A percentile compares a stretch with the other conserved stretches of the same genome.
These are phyloP conservation scores for Berkeleyomyces basicola DNA, from an alignment of 2,329 filamentous ascomycete genomes.

Conservation along the genomic window DNA sequence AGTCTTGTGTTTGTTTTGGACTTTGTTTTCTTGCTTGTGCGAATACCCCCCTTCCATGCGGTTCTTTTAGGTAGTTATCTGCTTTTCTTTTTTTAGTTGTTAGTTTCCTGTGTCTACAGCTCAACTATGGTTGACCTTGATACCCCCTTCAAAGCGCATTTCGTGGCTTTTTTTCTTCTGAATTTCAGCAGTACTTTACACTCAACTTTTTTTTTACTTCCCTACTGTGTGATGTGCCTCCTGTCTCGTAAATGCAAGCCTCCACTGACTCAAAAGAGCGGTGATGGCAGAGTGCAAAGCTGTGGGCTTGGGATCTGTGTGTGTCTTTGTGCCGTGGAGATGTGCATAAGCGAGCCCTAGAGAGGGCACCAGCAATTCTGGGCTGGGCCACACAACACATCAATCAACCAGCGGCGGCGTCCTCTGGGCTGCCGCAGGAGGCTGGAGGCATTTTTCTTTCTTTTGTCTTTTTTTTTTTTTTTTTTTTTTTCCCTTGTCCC, in stretches of 20 bases:
- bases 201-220: not conserved
- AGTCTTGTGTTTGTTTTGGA: not conserved
- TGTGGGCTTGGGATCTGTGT: not conserved
- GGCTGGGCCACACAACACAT: not conserved
- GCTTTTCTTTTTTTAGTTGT: not conserved
- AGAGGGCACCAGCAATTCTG: not conserved
- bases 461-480: not conserved
- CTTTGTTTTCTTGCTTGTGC: not conserved
- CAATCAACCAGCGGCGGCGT: too few species aligned
- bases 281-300: not conserved
- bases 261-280: not conserved
- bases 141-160: not conserved
- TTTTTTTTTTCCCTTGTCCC: not conserved
- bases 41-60: constrained; percentile 1
- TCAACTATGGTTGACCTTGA: constrained; percentile 2
- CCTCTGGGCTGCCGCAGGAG: too few species aligned
- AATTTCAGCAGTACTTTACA: constrained; percentile 3
- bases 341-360: constrained; percentile 2
- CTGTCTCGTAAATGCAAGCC: not conserved
- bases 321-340: not conserved
- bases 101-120: constrained; percentile 3
- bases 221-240: not conserved
- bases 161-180: not conserved
- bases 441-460: not conserved
- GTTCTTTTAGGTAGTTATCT: not conserved